Evolutionary conservation across 805 yeast species (phyloP).

Genomic region (Sugiyamaella qingdaonensis): DNA sequence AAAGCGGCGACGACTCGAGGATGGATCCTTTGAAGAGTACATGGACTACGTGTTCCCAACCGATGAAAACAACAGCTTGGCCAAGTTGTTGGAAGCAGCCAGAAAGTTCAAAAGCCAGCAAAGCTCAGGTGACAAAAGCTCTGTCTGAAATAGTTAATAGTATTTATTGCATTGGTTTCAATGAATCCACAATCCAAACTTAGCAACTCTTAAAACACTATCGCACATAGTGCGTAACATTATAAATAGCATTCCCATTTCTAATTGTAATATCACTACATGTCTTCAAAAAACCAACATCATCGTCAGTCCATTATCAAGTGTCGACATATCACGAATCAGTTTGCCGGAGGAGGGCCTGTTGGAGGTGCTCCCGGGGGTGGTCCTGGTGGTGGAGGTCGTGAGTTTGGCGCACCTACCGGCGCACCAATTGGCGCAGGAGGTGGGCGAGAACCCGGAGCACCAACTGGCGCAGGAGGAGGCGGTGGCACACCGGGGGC

Average conservation of each 20-base stretch:
- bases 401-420: conserved; percentile 15
- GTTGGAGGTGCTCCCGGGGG: conserved; percentile 12
- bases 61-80: conserved; percentile 37
- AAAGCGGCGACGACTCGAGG: conserved; percentile 38
- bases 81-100: conserved; percentile 45
- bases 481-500: conserved; percentile 17
- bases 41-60: conserved; percentile 66
- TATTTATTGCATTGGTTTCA: neutral
- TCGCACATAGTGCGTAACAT: too few relatives aligned
- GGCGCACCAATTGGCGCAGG: conserved; percentile 18
- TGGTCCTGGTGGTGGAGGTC: conserved; percentile 24
- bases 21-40: conserved; percentile 51
- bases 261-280: neutral
- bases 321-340: neutral
- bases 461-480: conserved; percentile 21
- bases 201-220: too few relatives aligned
- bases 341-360: too few relatives aligned
- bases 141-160: neutral
- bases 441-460: conserved; percentile 15
- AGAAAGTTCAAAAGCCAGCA: conserved; percentile 43
- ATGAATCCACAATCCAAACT: neutral
- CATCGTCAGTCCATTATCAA: neutral
- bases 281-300: neutral
- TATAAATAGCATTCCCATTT: neutral
- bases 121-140: neutral